phyloP scores from a whole-genome alignment of 805 yeast genomes.

The Ogataea chonburiensis region DNA sequence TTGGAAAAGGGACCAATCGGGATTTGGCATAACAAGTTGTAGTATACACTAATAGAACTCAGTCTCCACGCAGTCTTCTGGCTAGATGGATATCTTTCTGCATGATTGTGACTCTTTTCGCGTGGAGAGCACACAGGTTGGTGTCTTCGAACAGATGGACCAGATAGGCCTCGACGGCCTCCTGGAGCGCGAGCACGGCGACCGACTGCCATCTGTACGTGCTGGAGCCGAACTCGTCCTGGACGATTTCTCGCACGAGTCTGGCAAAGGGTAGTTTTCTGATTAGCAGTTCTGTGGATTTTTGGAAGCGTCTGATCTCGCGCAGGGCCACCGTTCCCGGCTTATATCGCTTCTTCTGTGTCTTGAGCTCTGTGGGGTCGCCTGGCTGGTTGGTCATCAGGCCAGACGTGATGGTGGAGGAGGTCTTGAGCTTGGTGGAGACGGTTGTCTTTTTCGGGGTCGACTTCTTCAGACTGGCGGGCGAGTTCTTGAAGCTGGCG shows the following conservation, averaged over 20 bases:
- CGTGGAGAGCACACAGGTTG: conserved; percentile 73
- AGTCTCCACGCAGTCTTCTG: conserved; percentile 37
- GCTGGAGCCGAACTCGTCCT: conserved; percentile 54
- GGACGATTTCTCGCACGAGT: conserved; percentile 70
- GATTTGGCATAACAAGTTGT: conserved; percentile 54
- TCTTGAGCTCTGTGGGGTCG: conserved; percentile 41
- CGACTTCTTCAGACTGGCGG: conserved; percentile 13
- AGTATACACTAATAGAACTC: conserved; percentile 12
- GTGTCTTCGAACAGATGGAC: conserved; percentile 76
- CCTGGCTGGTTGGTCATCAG: conserved; percentile 52
- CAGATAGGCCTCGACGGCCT: conserved; percentile 75
- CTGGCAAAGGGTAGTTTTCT: conserved; percentile 78
- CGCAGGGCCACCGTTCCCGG: conserved; percentile 68
- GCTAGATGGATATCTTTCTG: conserved; percentile 80
- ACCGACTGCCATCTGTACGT: conserved; percentile 76
- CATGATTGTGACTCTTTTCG: conserved; percentile 82
- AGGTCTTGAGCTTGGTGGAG: conserved; percentile 9
- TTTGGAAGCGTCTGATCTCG: conserved; percentile 68
- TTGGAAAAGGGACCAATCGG: conserved; percentile 78
- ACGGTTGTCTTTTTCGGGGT: conserved; percentile 8
- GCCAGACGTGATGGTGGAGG: conserved; percentile 31
- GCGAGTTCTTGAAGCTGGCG: conserved; percentile 17
- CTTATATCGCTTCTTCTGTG: conserved; percentile 42
- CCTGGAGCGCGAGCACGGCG: conserved; percentile 76
- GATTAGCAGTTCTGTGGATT: conserved; percentile 62